phyloP scores from a whole-genome alignment of 805 yeast species.

The Lipomyces starkeyi region DNA sequence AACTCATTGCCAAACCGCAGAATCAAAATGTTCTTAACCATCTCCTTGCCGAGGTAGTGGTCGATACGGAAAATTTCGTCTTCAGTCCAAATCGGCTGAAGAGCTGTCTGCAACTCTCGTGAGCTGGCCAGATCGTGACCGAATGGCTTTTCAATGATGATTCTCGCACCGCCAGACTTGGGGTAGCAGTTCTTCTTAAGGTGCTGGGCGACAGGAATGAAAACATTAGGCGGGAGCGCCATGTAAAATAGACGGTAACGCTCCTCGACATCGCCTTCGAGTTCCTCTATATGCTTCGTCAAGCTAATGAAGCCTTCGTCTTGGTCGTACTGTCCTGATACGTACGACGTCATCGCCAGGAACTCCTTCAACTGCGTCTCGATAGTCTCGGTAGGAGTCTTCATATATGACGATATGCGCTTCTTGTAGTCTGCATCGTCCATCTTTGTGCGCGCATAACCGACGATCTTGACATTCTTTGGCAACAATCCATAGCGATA shows the following conservation, averaged over 20 bases:
- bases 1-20: slow-evolving; percentile 90
- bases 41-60: slow-evolving; percentile 96
- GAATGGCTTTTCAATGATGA: slow-evolving; percentile 96
- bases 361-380: slow-evolving; percentile 60
- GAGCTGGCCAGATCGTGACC: slow-evolving; percentile 88
- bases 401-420: slow-evolving; percentile 69
- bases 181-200: slow-evolving; percentile 71
- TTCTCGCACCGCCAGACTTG: slow-evolving; percentile 69
- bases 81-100: slow-evolving; percentile 88
- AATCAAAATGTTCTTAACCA: slow-evolving; percentile 91
- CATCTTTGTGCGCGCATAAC: slow-evolving; percentile 89
- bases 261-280: slow-evolving; percentile 59
- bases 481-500: slow-evolving; percentile 78
- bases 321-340: slow-evolving; percentile 79
- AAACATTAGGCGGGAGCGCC: slow-evolving; percentile 94
- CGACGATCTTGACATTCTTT: slow-evolving; percentile 71
- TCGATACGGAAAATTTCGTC: slow-evolving; percentile 94
- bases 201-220: slow-evolving; percentile 75
- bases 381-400: slow-evolving; percentile 54
- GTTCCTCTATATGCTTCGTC: slow-evolving; percentile 58
- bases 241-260: slow-evolving; percentile 87
- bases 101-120: slow-evolving; percentile 71
- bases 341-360: slow-evolving; percentile 67
- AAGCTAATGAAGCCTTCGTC: slow-evolving; percentile 74
- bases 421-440: slow-evolving; percentile 67